Conservation (phyloP, 2,329 filamentous ascomycete genomes). For the Balansia obtecta region DNA sequence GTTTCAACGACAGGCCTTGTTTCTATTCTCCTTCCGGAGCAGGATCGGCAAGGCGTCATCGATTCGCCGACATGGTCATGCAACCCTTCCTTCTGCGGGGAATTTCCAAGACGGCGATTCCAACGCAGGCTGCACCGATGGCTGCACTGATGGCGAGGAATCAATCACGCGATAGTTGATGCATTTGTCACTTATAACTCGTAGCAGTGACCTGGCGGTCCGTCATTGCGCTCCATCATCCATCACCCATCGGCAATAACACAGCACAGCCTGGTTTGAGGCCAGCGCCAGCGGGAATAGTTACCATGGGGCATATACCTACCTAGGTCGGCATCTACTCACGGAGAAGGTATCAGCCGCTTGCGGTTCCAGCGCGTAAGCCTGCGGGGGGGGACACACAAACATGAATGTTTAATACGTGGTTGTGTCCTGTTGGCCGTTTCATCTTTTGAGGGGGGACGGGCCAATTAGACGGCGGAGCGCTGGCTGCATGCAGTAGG, state of each 20-base stretch:
- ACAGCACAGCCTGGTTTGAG: too few species aligned
- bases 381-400: background rate
- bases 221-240: background rate
- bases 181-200: background rate
- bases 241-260: too few species aligned
- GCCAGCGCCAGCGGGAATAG: too few species aligned
- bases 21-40: conserved; percentile 45
- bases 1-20: conserved; percentile 46
- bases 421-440: background rate
- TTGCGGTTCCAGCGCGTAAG: background rate
- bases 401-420: background rate
- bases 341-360: background rate
- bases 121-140: background rate
- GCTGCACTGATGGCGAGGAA: background rate
- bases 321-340: too few species aligned
- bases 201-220: background rate
- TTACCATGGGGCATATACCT: too few species aligned
- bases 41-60: background rate
- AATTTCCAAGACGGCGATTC: background rate
- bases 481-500: background rate
- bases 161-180: background rate
- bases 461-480: background rate
- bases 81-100: background rate
- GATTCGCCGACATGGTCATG: background rate
- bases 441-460: background rate